A percentile compares a stretch with the other conserved stretches of the same genome.
Evolutionary conservation across 2,329 filamentous ascomycete species (phyloP).

Genomic region (Zasmidium angulare): DNA sequence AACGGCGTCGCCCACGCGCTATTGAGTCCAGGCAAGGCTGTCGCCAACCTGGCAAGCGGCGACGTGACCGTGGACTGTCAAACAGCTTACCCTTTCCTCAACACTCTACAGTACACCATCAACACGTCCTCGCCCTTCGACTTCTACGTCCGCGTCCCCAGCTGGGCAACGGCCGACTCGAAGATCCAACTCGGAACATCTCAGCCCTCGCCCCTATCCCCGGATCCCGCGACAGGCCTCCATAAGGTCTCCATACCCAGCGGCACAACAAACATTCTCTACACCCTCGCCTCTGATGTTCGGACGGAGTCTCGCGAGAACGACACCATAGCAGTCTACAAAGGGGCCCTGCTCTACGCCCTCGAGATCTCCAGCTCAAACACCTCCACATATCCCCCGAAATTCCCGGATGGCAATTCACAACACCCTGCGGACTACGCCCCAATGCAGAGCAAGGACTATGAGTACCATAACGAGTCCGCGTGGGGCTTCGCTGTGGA

Average conservation of each 20-base stretch:
- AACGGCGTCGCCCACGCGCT: slow-evolving; percentile 53
- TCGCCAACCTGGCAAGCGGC: slow-evolving; percentile 38
- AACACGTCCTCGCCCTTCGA: slow-evolving; percentile 37
- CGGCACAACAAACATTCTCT: slow-evolving; percentile 37
- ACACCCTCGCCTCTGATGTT: slow-evolving; percentile 36
- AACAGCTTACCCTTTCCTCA: slow-evolving; percentile 53
- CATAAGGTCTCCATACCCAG: slow-evolving; percentile 38
- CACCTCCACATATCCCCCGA: slow-evolving; percentile 25
- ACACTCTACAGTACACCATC: slow-evolving; percentile 43
- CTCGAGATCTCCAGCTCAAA: slow-evolving; percentile 32
- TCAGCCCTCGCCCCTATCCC: slow-evolving; percentile 19
- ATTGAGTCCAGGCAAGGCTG: slow-evolving; percentile 48
- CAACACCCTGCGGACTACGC: slow-evolving; percentile 14
- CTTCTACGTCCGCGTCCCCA: slow-evolving; percentile 50
- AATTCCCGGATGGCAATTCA: slow-evolving; percentile 12
- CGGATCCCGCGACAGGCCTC: slow-evolving; percentile 40
- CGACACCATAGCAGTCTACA: slow-evolving; percentile 38
- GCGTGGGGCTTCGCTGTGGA: slow-evolving; percentile 41
- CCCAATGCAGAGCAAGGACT: slow-evolving; percentile 31
- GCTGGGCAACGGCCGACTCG: slow-evolving; percentile 38
- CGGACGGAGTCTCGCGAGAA: slow-evolving; percentile 41
- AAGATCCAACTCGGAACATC: slow-evolving; percentile 5
- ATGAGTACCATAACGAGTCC: slow-evolving; percentile 30
- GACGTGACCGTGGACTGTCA: slow-evolving; percentile 46
- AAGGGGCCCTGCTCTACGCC: slow-evolving; percentile 40